Percentiles rank a stretch among this genome's conserved stretches.
These are phyloP conservation scores for Dactylorhiza incarnata DNA, from an alignment of 106 monocot species.

Conservation along the genomic window DNA sequence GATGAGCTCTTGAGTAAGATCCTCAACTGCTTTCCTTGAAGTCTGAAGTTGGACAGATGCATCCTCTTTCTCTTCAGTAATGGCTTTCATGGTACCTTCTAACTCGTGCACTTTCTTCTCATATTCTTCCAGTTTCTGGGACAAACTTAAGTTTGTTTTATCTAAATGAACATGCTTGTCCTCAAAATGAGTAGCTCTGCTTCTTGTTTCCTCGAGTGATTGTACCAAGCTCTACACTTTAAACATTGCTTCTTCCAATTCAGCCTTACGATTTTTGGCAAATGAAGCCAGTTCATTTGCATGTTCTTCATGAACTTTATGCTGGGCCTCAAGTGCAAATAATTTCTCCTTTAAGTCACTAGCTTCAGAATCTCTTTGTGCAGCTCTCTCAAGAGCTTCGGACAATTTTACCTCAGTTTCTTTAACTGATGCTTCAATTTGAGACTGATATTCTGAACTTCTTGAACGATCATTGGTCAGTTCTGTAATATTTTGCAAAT, in stretches of 20 bases:
- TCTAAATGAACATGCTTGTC: slow-evolving; percentile 43
- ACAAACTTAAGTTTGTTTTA: slow-evolving; percentile 41
- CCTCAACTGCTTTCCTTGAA: slow-evolving; percentile 35
- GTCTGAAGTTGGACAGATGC: slow-evolving; percentile 30
- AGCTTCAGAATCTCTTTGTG: slow-evolving; percentile 47
- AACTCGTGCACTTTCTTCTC: slow-evolving; percentile 48
- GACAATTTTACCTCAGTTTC: slow-evolving; percentile 45
- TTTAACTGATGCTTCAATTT: slow-evolving; percentile 40
- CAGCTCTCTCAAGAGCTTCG: slow-evolving; percentile 47
- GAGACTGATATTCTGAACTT: slow-evolving; percentile 47
- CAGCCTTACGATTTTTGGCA: slow-evolving; percentile 31
- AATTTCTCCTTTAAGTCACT: slow-evolving; percentile 46
- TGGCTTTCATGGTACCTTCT: slow-evolving; percentile 25
- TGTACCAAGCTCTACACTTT: slow-evolving; percentile 35
- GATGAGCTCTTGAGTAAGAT: slow-evolving; percentile 34
- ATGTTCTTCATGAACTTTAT: slow-evolving; percentile 42
- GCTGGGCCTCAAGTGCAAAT: slow-evolving; percentile 34
- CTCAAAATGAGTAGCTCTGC: slow-evolving; percentile 24
- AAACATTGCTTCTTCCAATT: slow-evolving; percentile 45
- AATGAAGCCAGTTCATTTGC: slow-evolving; percentile 26
- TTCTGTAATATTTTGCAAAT: slow-evolving; percentile 35
- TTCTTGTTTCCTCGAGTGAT: slow-evolving; percentile 19
- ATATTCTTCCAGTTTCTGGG: slow-evolving; percentile 42
- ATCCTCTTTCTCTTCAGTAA: slow-evolving; percentile 47
- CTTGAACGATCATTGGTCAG: slow-evolving; percentile 54